These are phyloP conservation scores for Penicillium janthinellum DNA, from an alignment of 2,329 filamentous ascomycete species.

Conservation along the genomic window DNA sequence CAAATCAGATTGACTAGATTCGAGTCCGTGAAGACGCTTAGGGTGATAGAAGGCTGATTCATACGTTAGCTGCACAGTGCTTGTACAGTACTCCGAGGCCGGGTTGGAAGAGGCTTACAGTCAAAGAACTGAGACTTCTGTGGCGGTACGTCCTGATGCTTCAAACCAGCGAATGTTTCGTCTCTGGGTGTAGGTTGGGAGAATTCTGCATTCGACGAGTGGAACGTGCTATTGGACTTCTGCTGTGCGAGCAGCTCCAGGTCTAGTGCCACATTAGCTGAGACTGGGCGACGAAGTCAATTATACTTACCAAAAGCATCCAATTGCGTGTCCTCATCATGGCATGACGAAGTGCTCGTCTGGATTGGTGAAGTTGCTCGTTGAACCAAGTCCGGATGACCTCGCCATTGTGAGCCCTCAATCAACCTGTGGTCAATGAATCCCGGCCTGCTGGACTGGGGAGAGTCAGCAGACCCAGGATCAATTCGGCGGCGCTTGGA, in stretches of 20 bases:
- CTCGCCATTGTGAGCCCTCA: slow-evolving; percentile 24
- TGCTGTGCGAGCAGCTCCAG: slow-evolving; percentile 41
- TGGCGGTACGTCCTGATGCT: slow-evolving; percentile 5
- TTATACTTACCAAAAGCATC: slow-evolving; percentile 53
- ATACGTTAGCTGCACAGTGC: slow-evolving; percentile 4
- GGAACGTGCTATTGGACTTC: slow-evolving; percentile 10
- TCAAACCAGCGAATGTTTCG: not conserved
- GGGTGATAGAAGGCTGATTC: slow-evolving; percentile 22
- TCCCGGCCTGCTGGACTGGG: slow-evolving; percentile 12
- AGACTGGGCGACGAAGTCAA: not conserved
- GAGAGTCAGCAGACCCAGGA: slow-evolving; percentile 6
- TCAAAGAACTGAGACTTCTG: slow-evolving; percentile 34
- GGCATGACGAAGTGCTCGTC: not conserved
- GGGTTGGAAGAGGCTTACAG: slow-evolving; percentile 25
- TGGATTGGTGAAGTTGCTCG: not conserved
- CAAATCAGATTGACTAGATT: slow-evolving; percentile 34
- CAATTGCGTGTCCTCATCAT: slow-evolving; percentile 37
- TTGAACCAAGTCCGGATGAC: slow-evolving; percentile 3
- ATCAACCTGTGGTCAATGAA: slow-evolving; percentile 29
- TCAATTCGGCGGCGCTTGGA: slow-evolving; percentile 15
- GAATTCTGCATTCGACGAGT: not conserved
- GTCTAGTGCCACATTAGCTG: slow-evolving; percentile 28
- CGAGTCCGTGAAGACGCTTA: slow-evolving; percentile 26
- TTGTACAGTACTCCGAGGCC: not conserved
- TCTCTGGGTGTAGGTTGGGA: slow-evolving; percentile 2